These are phyloP conservation scores for Penicillium canariense DNA, from an alignment of 495 filamentous ascomycete species.

Conservation along the genomic window DNA sequence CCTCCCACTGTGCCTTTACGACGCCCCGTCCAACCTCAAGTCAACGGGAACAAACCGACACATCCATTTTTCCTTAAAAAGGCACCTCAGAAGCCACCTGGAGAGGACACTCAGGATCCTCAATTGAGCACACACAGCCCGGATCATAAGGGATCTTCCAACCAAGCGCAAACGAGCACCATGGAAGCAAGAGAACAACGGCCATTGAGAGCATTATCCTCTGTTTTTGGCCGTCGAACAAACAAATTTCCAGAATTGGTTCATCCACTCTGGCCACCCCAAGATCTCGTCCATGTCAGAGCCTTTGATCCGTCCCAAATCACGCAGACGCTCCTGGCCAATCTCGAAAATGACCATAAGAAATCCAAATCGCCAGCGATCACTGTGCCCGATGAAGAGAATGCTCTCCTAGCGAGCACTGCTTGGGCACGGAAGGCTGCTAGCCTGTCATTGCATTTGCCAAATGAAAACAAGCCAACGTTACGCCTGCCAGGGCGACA, in stretches of 20 bases:
- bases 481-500: conserved; percentile 38
- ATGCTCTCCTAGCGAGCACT: conserved; percentile 26
- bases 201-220: conserved; percentile 5
- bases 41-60: conserved; percentile 52
- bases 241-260: conserved; percentile 59
- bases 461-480: not conserved
- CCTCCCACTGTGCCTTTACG: not conserved
- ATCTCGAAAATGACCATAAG: conserved; percentile 19
- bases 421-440: conserved; percentile 14
- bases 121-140: not conserved
- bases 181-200: conserved; percentile 5
- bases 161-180: conserved; percentile 11
- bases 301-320: conserved; percentile 1
- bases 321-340: not conserved
- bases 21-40: conserved; percentile 7
- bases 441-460: not conserved
- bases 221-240: conserved; percentile 28
- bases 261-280: conserved; percentile 69
- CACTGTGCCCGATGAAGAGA: conserved; percentile 35
- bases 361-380: conserved; percentile 40
- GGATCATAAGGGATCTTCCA: conserved; percentile 18
- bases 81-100: conserved; percentile 11
- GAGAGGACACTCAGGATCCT: not conserved
- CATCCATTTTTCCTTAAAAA: conserved; percentile 78
- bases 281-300: conserved; percentile 57